Conservation (phyloP, 2,329 filamentous ascomycete species). For the Colletotrichum phormii region DNA sequence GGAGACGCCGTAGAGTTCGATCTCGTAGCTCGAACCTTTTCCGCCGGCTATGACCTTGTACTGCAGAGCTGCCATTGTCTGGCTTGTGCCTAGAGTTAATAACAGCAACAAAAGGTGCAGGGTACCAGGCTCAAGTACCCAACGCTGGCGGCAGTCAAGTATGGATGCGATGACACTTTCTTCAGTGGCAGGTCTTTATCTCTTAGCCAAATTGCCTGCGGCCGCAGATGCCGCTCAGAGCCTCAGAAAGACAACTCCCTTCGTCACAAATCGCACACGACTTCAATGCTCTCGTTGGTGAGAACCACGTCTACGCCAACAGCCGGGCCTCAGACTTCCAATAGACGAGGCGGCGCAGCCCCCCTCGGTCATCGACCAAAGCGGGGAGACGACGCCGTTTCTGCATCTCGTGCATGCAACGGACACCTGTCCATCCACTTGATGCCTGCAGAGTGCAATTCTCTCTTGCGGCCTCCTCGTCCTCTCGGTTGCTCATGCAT, state of each 20-base stretch:
- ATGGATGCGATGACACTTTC: constrained; percentile 4
- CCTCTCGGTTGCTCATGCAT: constrained; percentile 17
- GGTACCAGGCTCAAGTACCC: background rate
- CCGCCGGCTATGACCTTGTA: constrained; percentile 14
- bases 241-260: background rate
- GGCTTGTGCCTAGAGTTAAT: background rate
- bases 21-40: constrained; percentile 26
- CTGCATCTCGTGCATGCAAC: constrained; percentile 17
- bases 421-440: constrained; percentile 17
- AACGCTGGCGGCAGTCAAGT: background rate
- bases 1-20: constrained; percentile 8
- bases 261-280: background rate
- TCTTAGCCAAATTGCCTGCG: background rate
- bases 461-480: background rate
- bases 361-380: background rate
- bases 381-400: constrained; percentile 4
- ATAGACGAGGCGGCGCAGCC: background rate
- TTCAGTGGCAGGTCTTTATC: background rate
- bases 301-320: background rate
- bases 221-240: background rate
- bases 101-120: background rate
- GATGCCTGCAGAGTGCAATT: constrained; percentile 16
- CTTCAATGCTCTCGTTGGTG: no score
- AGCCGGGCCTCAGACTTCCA: background rate
- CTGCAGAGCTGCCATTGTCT: background rate